phyloP scores from a whole-genome alignment of 768 basidiomycete species.

The Rhizopogon salebrosus region DNA sequence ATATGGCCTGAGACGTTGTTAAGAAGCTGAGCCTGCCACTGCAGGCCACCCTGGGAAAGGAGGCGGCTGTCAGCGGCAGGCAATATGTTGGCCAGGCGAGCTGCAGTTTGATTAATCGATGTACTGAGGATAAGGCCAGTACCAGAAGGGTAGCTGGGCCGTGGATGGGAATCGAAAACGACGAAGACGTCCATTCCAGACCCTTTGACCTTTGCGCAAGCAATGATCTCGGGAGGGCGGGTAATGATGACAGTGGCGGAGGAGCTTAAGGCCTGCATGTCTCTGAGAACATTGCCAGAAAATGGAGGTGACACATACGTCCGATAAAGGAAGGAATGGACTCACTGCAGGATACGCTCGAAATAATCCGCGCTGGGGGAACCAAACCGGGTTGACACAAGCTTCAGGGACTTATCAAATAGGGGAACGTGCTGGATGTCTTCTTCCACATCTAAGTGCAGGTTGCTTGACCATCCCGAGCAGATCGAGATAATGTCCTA shows the following conservation, averaged over 20 bases:
- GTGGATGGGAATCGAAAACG: constrained; percentile 65
- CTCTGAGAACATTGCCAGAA: constrained; percentile 15
- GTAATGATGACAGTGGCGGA: constrained; percentile 50
- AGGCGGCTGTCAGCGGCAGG: constrained; percentile 39
- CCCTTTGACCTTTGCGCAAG: constrained; percentile 37
- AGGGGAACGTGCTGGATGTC: constrained; percentile 45
- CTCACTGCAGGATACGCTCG: constrained; percentile 23
- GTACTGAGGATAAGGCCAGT: constrained; percentile 53
- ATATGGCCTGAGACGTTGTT: constrained; percentile 56
- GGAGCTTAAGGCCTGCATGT: constrained; percentile 13
- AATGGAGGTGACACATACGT: not conserved
- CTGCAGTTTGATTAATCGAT: constrained; percentile 38
- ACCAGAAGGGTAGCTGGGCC: constrained; percentile 53
- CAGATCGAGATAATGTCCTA: constrained; percentile 59
- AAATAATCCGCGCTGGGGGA: constrained; percentile 34
- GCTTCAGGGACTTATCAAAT: constrained; percentile 38
- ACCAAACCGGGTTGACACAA: constrained; percentile 31
- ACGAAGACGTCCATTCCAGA: constrained; percentile 36
- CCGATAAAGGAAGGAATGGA: not conserved
- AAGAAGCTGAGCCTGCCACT: constrained; percentile 65
- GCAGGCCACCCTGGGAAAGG: constrained; percentile 37
- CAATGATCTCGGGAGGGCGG: constrained; percentile 65
- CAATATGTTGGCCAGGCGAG: constrained; percentile 42
- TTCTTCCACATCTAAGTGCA: constrained; percentile 56
- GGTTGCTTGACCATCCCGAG: constrained; percentile 44